Evolutionary conservation across 2,329 filamentous ascomycete species (phyloP).

Genomic region (Colletotrichum tanaceti): DNA sequence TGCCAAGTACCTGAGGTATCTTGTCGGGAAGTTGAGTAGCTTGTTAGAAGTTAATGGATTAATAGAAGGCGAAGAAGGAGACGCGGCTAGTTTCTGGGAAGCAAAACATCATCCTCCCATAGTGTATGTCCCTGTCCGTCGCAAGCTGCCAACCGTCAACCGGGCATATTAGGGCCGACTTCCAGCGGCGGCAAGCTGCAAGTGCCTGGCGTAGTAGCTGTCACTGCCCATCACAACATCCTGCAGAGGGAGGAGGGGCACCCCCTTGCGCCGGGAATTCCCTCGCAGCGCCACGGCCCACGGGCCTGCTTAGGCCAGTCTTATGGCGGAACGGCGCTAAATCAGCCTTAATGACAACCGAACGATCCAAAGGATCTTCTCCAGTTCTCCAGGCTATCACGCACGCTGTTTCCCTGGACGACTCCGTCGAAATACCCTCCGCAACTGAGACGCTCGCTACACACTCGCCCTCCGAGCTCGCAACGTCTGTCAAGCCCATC

Average conservation of each 20-base stretch:
- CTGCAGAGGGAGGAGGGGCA: background rate
- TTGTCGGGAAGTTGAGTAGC: too few relatives aligned
- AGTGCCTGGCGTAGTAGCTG: background rate
- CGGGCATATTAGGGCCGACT: background rate
- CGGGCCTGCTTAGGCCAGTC: constrained; percentile 21
- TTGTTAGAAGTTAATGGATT: background rate
- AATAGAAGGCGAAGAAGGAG: background rate
- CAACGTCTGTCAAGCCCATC: background rate
- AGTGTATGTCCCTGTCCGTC: background rate
- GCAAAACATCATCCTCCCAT: background rate
- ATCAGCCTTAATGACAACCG: constrained; percentile 26
- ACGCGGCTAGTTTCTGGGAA: background rate
- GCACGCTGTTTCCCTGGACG: background rate
- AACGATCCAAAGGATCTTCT: constrained; percentile 1
- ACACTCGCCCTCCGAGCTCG: constrained; percentile 3
- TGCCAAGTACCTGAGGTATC: background rate
- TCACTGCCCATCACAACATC: background rate
- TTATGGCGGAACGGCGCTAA: constrained; percentile 27
- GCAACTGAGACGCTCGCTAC: constrained; percentile 1
- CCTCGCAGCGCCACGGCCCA: constrained; percentile 21
- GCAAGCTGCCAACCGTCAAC: background rate
- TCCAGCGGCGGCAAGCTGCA: background rate
- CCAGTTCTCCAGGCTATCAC: background rate
- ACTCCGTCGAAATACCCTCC: background rate
- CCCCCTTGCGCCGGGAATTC: constrained; percentile 34